Evolutionary conservation across 2,329 filamentous ascomycete genomes (phyloP).

Genomic region (Knufia fluminis): DNA sequence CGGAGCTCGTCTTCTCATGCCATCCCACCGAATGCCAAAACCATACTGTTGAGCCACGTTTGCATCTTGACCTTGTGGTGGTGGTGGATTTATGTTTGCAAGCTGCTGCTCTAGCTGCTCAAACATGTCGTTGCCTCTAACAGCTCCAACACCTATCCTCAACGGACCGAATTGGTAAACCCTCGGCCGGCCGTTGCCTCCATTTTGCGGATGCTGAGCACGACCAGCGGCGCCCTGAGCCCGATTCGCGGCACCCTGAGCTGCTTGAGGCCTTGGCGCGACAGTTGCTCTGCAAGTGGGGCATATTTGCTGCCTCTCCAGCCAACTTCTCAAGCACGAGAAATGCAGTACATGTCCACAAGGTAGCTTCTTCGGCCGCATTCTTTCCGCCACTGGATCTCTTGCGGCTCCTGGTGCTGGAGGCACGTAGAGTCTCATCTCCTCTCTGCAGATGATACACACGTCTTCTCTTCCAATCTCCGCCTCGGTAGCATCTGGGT

Average conservation of each 20-base stretch:
- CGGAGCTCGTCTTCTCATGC: slow-evolving; percentile 19
- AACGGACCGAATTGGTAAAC: slow-evolving; percentile 67
- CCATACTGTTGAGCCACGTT: slow-evolving; percentile 32
- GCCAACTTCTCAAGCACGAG: slow-evolving; percentile 89
- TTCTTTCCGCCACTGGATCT: slow-evolving; percentile 61
- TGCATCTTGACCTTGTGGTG: slow-evolving; percentile 24
- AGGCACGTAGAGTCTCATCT: slow-evolving; percentile 74
- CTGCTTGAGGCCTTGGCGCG: slow-evolving; percentile 38
- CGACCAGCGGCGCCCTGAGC: slow-evolving; percentile 11
- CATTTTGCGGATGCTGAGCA: slow-evolving; percentile 20
- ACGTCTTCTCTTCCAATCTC: slow-evolving; percentile 81
- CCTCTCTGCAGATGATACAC: slow-evolving; percentile 94
- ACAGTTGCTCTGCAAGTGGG: slow-evolving; percentile 87
- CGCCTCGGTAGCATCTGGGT: slow-evolving; percentile 80
- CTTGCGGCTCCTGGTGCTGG: slow-evolving; percentile 32
- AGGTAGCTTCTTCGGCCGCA: slow-evolving; percentile 87
- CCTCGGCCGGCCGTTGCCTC: slow-evolving; percentile 34
- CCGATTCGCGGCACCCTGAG: slow-evolving; percentile 13
- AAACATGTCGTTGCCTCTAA: slow-evolving; percentile 49
- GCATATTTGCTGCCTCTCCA: slow-evolving; percentile 94
- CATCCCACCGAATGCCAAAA: slow-evolving; percentile 32
- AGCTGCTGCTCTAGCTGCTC: slow-evolving; percentile 59
- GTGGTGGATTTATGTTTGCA: slow-evolving; percentile 39
- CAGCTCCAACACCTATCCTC: slow-evolving; percentile 58
- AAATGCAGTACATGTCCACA: slow-evolving; percentile 95